Conservation (phyloP, 176 grass and related monocot species). For the Oryza meridionalis region DNA sequence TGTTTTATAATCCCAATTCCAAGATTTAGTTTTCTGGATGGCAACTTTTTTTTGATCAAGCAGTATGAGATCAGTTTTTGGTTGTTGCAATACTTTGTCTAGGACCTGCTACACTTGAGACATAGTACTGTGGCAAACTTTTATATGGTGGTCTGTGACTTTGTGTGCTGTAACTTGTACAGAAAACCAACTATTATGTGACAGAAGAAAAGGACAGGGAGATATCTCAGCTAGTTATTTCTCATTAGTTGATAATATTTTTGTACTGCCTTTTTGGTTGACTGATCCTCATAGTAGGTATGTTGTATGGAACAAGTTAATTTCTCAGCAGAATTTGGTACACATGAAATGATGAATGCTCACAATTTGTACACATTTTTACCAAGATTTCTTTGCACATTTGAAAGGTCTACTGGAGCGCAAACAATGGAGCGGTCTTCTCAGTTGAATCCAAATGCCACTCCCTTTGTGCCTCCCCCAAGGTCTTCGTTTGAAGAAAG, state of each 20-base stretch:
- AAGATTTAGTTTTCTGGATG: neutral
- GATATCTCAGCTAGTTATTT: neutral
- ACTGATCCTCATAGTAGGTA: neutral
- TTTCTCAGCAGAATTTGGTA: neutral
- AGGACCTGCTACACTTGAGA: neutral
- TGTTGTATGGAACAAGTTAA: neutral
- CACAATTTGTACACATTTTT: neutral
- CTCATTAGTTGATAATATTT: neutral
- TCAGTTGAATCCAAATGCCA: constrained; percentile 59
- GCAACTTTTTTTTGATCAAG: neutral
- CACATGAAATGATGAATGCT: constrained; percentile 1
- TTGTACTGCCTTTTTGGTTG: neutral
- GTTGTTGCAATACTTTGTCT: neutral
- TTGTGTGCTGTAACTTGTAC: neutral
- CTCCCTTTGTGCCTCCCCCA: constrained; percentile 60
- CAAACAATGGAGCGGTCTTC: constrained; percentile 40
- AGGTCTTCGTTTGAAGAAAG: neutral
- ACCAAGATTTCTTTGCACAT: constrained; percentile 14
- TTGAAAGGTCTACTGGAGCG: constrained; percentile 24
- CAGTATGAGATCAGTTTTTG: neutral
- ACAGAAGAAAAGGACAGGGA: neutral
- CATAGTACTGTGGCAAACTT: neutral
- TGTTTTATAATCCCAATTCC: neutral
- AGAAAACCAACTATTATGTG: neutral
- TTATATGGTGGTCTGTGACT: neutral